Evolutionary conservation across 352 stramenopile genomes (phyloP).

Genomic region (Pythium sukuiense): DNA sequence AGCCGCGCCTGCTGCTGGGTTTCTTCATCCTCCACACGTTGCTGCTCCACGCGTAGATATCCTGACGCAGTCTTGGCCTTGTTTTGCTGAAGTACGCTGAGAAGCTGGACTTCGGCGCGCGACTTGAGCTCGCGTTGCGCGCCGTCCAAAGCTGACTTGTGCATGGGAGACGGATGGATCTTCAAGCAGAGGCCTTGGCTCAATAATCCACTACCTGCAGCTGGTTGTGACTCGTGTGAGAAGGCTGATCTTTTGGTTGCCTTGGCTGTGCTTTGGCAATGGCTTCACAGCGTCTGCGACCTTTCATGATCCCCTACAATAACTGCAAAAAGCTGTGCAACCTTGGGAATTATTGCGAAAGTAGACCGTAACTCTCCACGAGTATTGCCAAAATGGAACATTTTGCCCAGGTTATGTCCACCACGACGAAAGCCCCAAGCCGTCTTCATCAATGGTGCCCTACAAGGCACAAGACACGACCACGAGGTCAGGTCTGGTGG

Average conservation of each 20-base stretch:
- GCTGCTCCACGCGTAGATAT: slow-evolving; percentile 48
- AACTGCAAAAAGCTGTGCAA: slow-evolving; percentile 3
- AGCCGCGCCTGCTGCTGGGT: slow-evolving; percentile 17
- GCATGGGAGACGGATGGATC: slow-evolving; percentile 5
- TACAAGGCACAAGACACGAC: slow-evolving; percentile 17
- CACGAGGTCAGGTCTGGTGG: not conserved
- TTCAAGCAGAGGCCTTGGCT: not conserved
- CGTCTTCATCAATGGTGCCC: slow-evolving; percentile 89
- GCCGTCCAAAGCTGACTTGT: slow-evolving; percentile 3
- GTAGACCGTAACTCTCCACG: slow-evolving; percentile 8
- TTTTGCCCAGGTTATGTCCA: slow-evolving; percentile 39
- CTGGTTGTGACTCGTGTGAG: not conserved
- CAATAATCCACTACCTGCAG: not conserved
- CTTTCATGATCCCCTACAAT: slow-evolving; percentile 9
- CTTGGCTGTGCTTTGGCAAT: not conserved
- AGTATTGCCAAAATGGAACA: slow-evolving; percentile 3
- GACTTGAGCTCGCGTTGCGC: slow-evolving; percentile 34
- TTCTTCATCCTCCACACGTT: slow-evolving; percentile 29
- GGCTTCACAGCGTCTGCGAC: slow-evolving; percentile 2
- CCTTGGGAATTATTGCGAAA: not conserved
- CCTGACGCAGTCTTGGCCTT: slow-evolving; percentile 42
- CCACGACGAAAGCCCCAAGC: slow-evolving; percentile 81
- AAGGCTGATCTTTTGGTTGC: slow-evolving; percentile 5
- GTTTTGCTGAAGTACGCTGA: slow-evolving; percentile 50
- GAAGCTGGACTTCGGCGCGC: slow-evolving; percentile 50